phyloP scores from a whole-genome alignment of 2,329 filamentous ascomycete species.

The Pezicula radicicola region DNA sequence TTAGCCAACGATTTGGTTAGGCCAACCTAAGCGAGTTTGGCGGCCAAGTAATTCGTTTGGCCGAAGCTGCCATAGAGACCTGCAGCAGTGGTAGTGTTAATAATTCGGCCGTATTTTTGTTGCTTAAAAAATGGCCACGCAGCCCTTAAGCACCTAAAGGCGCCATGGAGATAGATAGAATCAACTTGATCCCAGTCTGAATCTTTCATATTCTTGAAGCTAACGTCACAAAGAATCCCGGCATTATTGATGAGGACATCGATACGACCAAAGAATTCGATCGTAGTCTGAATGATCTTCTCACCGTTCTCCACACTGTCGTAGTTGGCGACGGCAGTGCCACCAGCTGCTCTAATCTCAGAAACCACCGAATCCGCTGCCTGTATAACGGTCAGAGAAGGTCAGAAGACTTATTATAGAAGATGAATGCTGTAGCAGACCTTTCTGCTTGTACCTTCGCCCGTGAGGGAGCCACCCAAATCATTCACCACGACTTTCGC shows the following conservation, averaged over 20 bases:
- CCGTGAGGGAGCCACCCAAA: no score
- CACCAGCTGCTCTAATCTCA: slow-evolving; percentile 8
- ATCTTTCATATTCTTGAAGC: slow-evolving; percentile 99
- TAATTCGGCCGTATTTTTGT: slow-evolving; percentile 92
- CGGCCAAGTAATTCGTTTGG: slow-evolving; percentile 89
- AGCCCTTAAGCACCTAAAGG: slow-evolving; percentile 88
- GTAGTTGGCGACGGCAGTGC: slow-evolving; percentile 81
- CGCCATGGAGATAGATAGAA: slow-evolving; percentile 82
- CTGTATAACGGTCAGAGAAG: no score
- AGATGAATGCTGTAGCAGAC: no score
- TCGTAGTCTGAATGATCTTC: slow-evolving; percentile 81
- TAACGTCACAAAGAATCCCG: no score
- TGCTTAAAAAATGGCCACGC: slow-evolving; percentile 96
- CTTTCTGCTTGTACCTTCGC: slow-evolving; percentile 52
- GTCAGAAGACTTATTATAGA: background rate
- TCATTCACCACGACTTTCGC: slow-evolving; percentile 94
- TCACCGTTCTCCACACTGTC: slow-evolving; percentile 88
- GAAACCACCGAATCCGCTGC: slow-evolving; percentile 59
- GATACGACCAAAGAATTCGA: slow-evolving; percentile 74
- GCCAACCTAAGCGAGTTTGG: slow-evolving; percentile 87
- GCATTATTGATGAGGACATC: slow-evolving; percentile 96
- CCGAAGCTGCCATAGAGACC: slow-evolving; percentile 91
- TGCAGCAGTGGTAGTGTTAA: slow-evolving; percentile 92
- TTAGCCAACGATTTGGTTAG: slow-evolving; percentile 96
- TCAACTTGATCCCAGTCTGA: slow-evolving; percentile 90